A percentile compares a stretch with the other conserved stretches of the same genome.
Evolutionary conservation across 192 early-diverging fungal species (phyloP).

Genomic region (Spinellus fusiger): DNA sequence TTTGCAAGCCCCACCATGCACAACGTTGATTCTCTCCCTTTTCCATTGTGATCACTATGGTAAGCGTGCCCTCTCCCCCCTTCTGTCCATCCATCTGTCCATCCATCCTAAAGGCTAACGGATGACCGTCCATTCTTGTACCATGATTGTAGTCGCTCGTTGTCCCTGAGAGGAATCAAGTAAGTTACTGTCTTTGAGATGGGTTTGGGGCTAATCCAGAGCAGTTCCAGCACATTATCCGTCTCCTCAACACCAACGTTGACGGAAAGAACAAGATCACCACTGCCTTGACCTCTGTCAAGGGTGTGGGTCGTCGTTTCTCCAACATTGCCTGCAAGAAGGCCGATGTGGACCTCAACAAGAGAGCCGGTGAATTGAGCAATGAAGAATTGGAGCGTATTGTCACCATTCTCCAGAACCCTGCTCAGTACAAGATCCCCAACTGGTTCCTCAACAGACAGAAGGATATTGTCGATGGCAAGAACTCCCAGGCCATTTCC

Average conservation of each 20-base stretch:
- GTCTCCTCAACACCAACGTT: constrained; percentile 99
- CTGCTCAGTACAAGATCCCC: constrained; percentile 98
- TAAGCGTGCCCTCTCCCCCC: too few species aligned
- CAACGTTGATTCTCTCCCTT: constrained; percentile 6
- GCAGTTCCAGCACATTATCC: constrained; percentile 92
- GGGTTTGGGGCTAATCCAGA: neutral
- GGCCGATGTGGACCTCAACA: constrained; percentile 95
- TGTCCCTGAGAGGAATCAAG: constrained; percentile 79
- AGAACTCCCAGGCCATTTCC: constrained; percentile 91
- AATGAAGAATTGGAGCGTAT: constrained; percentile 97
- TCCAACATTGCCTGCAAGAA: constrained; percentile 99
- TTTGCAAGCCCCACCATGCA: neutral
- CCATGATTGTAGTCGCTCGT: constrained; percentile 65
- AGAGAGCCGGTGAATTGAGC: constrained; percentile 97
- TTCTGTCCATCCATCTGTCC: too few species aligned
- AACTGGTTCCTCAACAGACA: constrained; percentile 99
- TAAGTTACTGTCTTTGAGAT: neutral
- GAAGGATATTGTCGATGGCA: constrained; percentile 95
- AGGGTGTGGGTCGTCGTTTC: constrained; percentile 98
- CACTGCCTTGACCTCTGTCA: constrained; percentile 95
- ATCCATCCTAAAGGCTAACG: too few species aligned
- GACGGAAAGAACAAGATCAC: constrained; percentile 92
- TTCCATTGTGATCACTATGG: constrained; percentile 20
- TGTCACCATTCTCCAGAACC: constrained; percentile 98
- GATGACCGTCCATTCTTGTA: too few species aligned